Conservation (phyloP, 2,329 filamentous ascomycete species). For the Fusarium nurragi region DNA sequence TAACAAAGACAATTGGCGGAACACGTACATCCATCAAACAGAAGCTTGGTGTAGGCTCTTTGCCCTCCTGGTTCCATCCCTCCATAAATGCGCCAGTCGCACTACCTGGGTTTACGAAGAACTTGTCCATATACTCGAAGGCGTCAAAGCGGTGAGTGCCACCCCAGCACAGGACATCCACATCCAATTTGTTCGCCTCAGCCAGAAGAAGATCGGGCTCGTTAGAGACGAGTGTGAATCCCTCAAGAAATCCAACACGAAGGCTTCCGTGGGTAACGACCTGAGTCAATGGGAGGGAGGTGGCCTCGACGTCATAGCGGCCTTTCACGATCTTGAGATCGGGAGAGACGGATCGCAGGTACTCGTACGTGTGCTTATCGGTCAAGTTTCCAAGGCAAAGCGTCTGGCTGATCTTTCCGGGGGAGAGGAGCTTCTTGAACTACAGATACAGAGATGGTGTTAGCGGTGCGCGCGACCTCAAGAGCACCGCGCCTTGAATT, state of each 20-base stretch:
- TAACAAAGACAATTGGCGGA: not conserved
- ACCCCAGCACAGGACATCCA: slow-evolving; percentile 75
- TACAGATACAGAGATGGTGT: slow-evolving; percentile 49
- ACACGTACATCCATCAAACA: slow-evolving; percentile 94
- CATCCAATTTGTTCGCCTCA: slow-evolving; percentile 73
- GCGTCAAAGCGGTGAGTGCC: slow-evolving; percentile 75
- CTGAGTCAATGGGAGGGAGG: slow-evolving; percentile 71
- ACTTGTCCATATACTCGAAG: slow-evolving; percentile 79
- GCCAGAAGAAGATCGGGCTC: slow-evolving; percentile 74
- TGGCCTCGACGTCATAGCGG: slow-evolving; percentile 72
- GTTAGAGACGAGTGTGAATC: slow-evolving; percentile 73
- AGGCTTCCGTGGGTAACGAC: slow-evolving; percentile 73
- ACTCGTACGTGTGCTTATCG: slow-evolving; percentile 82
- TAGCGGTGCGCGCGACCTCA: slow-evolving; percentile 37
- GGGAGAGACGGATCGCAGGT: slow-evolving; percentile 77
- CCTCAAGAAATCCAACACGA: slow-evolving; percentile 73
- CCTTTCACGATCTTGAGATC: slow-evolving; percentile 77
- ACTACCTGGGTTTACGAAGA: slow-evolving; percentile 75
- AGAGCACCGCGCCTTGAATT: slow-evolving; percentile 15
- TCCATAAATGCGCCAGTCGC: slow-evolving; percentile 71
- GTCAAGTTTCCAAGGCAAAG: slow-evolving; percentile 84
- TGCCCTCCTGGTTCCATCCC: slow-evolving; percentile 66
- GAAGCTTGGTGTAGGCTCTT: slow-evolving; percentile 88
- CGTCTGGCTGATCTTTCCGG: slow-evolving; percentile 84
- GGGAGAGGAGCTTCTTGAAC: slow-evolving; percentile 87